phyloP scores from a whole-genome alignment of 257 asterid genomes.

The Solanum peruvianum region DNA sequence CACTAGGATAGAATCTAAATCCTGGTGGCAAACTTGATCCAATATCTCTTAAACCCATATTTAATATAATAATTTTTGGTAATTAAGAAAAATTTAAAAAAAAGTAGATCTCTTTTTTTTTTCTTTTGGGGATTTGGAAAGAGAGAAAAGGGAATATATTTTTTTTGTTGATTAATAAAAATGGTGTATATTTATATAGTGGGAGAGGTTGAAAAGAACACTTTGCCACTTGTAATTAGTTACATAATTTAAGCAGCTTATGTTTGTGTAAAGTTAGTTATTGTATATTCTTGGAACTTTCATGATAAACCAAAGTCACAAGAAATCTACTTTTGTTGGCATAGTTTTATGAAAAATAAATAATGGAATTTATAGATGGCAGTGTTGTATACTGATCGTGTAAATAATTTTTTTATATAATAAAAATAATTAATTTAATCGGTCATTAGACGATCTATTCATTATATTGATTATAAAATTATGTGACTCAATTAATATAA shows the following conservation, averaged over 20 bases:
- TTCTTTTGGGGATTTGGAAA: neutral
- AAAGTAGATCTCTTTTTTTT: neutral
- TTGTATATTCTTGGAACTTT: conserved; percentile 26
- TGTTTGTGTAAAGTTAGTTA: conserved; percentile 45
- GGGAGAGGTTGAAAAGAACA: conserved; percentile 11
- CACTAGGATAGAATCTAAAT: conserved; percentile 77
- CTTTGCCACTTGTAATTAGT: conserved; percentile 28
- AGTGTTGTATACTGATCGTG: neutral
- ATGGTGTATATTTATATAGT: conserved; percentile 9
- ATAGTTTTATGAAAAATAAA: neutral
- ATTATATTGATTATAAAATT: neutral
- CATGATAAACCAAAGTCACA: conserved; percentile 36
- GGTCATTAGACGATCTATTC: neutral
- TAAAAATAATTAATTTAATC: neutral
- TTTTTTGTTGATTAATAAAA: neutral
- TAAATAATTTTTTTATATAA: neutral
- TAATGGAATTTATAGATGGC: neutral
- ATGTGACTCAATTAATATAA: neutral
- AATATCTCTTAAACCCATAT: conserved; percentile 67
- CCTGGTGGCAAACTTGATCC: conserved; percentile 85
- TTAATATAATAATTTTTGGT: neutral
- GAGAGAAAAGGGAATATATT: neutral
- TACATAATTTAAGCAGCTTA: conserved; percentile 21
- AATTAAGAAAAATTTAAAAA: neutral
- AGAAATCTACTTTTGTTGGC: conserved; percentile 25